Evolutionary conservation across 2,329 filamentous ascomycete species (phyloP).

Genomic region (Botrytis galanthina): DNA sequence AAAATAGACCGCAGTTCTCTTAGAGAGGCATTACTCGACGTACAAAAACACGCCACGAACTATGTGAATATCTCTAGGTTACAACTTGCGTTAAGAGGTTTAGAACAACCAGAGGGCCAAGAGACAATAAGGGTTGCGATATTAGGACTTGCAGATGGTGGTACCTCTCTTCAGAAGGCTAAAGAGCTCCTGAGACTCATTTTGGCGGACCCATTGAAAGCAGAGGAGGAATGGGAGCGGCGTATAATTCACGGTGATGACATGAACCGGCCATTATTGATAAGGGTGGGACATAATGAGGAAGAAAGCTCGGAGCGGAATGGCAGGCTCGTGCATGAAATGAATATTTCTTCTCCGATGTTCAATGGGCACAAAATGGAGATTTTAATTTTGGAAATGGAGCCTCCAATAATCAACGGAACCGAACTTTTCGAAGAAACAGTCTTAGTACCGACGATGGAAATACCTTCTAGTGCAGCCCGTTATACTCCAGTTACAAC

Average conservation of each 20-base stretch:
- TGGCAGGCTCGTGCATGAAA: conserved; percentile 53
- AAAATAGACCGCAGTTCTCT: conserved; percentile 28
- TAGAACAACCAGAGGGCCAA: conserved; percentile 54
- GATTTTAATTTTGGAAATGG: conserved; percentile 55
- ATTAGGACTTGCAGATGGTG: conserved; percentile 46
- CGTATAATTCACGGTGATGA: conserved; percentile 47
- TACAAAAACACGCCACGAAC: conserved; percentile 60
- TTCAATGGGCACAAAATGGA: conserved; percentile 64
- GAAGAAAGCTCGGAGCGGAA: conserved; percentile 35
- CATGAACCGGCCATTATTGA: conserved; percentile 56
- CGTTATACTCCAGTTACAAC: conserved; percentile 67
- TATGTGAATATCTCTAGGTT: conserved; percentile 67
- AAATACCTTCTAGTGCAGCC: conserved; percentile 65
- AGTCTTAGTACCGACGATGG: conserved; percentile 72
- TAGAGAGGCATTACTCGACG: conserved; percentile 49
- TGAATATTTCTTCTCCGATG: conserved; percentile 61
- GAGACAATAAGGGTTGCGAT: conserved; percentile 61
- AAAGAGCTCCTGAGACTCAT: conserved; percentile 66
- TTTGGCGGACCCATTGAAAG: conserved; percentile 66
- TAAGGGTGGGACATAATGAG: conserved; percentile 51
- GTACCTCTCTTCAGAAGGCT: conserved; percentile 47
- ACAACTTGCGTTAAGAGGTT: conserved; percentile 66
- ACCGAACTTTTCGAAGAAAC: conserved; percentile 56
- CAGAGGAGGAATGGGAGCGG: conserved; percentile 65
- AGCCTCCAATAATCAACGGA: conserved; percentile 48